A percentile compares a stretch with the other conserved stretches of the same genome.
These are phyloP conservation scores for Aspergillus chevalieri DNA, from an alignment of 2,329 filamentous ascomycete species.

Conservation along the genomic window DNA sequence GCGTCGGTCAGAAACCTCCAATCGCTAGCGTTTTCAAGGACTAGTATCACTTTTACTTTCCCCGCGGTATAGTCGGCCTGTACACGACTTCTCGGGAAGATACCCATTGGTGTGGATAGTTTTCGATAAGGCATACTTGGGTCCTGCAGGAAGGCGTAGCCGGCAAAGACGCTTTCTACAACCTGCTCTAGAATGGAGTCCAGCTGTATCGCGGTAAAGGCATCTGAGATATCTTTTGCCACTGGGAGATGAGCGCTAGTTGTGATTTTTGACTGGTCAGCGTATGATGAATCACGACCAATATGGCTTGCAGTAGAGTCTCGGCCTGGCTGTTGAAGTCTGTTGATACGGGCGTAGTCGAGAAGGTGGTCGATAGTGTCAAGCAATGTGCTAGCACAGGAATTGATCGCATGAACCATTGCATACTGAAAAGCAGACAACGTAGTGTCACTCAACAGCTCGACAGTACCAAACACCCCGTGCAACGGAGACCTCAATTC, in stretches of 20 bases:
- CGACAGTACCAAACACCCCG: constrained; percentile 29
- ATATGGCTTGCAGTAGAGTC: not conserved
- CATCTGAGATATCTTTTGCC: not conserved
- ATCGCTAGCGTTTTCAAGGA: constrained; percentile 5
- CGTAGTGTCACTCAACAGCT: constrained; percentile 26
- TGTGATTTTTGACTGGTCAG: not conserved
- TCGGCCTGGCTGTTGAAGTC: constrained; percentile 3
- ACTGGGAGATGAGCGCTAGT: constrained; percentile 1
- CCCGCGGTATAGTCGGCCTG: not conserved
- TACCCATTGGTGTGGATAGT: not conserved
- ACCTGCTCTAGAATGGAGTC: constrained; percentile 13
- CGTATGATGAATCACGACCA: not conserved
- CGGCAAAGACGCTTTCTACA: constrained; percentile 14
- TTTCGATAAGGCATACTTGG: not conserved
- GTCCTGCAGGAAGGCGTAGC: constrained; percentile 7
- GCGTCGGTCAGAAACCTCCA: constrained; percentile 8
- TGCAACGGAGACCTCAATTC: constrained; percentile 33
- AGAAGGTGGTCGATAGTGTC: constrained; percentile 38
- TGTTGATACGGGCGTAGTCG: constrained; percentile 25
- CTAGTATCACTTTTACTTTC: constrained; percentile 7
- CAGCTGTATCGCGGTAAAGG: constrained; percentile 5
- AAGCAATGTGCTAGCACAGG: constrained; percentile 37
- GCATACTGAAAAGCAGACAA: constrained; percentile 22
- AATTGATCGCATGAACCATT: constrained; percentile 31
- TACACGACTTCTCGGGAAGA: not conserved